Base-by-base conservation (phyloP, 2,329 filamentous ascomycete genomes). In the Phialocephala subalpina region DNA sequence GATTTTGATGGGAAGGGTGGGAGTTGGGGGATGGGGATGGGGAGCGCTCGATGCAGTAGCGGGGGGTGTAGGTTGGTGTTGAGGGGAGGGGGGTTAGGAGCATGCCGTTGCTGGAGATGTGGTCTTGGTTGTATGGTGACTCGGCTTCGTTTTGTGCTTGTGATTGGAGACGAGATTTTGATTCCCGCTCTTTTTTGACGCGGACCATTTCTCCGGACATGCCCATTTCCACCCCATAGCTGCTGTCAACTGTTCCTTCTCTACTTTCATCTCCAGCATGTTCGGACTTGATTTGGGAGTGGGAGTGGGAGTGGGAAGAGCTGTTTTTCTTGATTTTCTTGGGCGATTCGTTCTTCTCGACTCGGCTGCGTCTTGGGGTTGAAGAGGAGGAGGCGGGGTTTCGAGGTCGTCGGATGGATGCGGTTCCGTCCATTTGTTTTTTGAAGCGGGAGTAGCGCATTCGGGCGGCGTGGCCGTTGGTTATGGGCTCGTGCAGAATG, bases 381-480 rank as follows among this genome's bases (percentile, higher is more conserved):
- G 22, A 20, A 25, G 49, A 20, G 22, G 25, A 20, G 18, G 45
- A 22, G 2, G 45, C 25, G 20, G 7, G 3, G 20, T 49, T 49
- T 49, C 45, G 45, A 3, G 45, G 63, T 0, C 67, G 61, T 4
- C 40, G 53, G 12, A 29, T 22, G 0, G 42, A 1, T 4, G 64
- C 58, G 3, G 73, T 77, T 16, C 81, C 81, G 66, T 87, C 84
- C 78, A 85, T 84, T 56, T 85, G 82, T 62, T 81, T 79, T 65
- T 79, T 82, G 75, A 86, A 86, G 40, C 84, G 82, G 25, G 82
- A 83, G 73, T 82, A 87, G 33, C 85, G 81, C 84, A 87, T 87
- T 45, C 84, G 82, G 16, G 84, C 84, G 3, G 84, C 84, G 70
- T 87, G 85, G 42, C 84, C 85, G 61, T 86, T 87, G 40, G 82